Evolutionary conservation across 73 alveolate genomes (phyloP).

Genomic region (Paraurostyla sp.): DNA sequence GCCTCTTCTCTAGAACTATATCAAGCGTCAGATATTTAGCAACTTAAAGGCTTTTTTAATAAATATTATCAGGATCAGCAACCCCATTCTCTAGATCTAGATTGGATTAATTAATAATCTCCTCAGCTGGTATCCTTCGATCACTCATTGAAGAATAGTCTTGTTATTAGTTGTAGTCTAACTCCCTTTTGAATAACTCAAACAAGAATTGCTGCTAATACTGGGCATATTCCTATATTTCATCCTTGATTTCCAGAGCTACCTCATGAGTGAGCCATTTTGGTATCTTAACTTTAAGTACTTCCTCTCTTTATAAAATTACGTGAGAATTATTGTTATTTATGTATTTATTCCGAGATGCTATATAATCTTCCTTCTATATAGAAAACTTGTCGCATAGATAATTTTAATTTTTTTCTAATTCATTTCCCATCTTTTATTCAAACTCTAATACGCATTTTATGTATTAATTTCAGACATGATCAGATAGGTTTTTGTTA

Average conservation of each 20-base stretch:
- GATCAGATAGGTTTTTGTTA: background rate
- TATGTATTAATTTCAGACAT: background rate
- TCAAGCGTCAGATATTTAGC: slow-evolving; percentile 27
- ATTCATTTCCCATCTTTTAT: background rate
- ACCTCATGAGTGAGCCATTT: background rate
- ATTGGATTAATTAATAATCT: slow-evolving; percentile 1
- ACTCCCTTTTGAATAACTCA: background rate
- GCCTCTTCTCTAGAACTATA: background rate
- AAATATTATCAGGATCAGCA: background rate
- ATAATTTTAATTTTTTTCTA: background rate
- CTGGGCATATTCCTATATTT: slow-evolving; percentile 33
- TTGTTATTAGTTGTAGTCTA: background rate
- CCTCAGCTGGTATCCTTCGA: slow-evolving; percentile 12
- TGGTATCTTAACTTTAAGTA: background rate
- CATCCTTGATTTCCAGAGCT: slow-evolving; percentile 20
- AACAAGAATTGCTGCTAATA: background rate
- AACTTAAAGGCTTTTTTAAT: background rate
- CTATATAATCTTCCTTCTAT: background rate
- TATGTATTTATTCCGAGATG: slow-evolving; percentile 4
- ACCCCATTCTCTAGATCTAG: background rate
- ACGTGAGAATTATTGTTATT: slow-evolving; percentile 7
- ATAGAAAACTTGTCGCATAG: background rate
- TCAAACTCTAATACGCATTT: background rate
- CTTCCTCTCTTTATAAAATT: slow-evolving; percentile 3
- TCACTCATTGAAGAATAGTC: background rate